Conservation (phyloP, 2,329 filamentous ascomycete species). For the Trichoderma afroharzianum region DNA sequence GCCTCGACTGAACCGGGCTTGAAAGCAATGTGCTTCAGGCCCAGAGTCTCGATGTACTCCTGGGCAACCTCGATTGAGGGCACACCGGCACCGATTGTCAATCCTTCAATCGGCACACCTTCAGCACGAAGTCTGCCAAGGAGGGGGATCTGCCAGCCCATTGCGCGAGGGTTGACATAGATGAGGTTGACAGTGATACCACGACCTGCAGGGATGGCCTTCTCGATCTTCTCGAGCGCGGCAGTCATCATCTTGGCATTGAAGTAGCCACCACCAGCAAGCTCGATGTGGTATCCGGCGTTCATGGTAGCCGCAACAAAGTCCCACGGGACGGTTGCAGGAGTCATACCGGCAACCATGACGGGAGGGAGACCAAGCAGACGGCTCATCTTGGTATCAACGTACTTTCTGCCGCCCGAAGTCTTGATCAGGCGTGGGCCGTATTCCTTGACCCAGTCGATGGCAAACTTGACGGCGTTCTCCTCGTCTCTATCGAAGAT, state of each 20-base stretch:
- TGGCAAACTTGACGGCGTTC: slow-evolving; percentile 88
- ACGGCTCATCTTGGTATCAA: slow-evolving; percentile 95
- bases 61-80: slow-evolving; percentile 90
- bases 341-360: slow-evolving; percentile 93
- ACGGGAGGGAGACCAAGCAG: slow-evolving; percentile 80
- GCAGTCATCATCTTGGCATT: slow-evolving; percentile 77
- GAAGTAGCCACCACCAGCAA: slow-evolving; percentile 88
- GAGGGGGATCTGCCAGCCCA: slow-evolving; percentile 89
- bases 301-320: slow-evolving; percentile 93
- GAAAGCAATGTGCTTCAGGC: slow-evolving; percentile 89
- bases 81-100: slow-evolving; percentile 90
- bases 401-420: slow-evolving; percentile 81
- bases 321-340: slow-evolving; percentile 83
- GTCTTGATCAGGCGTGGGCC: slow-evolving; percentile 90
- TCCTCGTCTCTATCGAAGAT: slow-evolving; percentile 95
- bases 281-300: slow-evolving; percentile 89
- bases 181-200: slow-evolving; percentile 89
- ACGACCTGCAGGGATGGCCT: slow-evolving; percentile 75
- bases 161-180: slow-evolving; percentile 83
- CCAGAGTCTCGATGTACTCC: slow-evolving; percentile 89
- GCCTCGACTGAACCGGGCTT: slow-evolving; percentile 88
- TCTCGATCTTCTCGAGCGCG: slow-evolving; percentile 80
- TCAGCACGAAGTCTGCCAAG: slow-evolving; percentile 76
- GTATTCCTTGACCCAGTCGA: slow-evolving; percentile 97
- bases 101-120: slow-evolving; percentile 84